These are phyloP conservation scores for Coemansia sp. DNA, from an alignment of 192 early-diverging fungal genomes.

Conservation along the genomic window DNA sequence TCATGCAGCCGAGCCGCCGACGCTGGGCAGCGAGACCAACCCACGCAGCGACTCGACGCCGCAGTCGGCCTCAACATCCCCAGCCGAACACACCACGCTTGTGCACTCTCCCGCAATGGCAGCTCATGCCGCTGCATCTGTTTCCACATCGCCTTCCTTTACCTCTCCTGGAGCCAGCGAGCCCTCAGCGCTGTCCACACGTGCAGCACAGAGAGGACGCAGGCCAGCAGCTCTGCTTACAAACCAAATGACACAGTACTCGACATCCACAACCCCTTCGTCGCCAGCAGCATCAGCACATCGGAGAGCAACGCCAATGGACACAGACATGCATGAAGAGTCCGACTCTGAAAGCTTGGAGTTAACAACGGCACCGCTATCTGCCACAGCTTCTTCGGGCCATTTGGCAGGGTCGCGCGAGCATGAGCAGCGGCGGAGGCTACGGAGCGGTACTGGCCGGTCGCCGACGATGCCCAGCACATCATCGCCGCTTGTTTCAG, in stretches of 20 bases:
- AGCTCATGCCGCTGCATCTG: slow-evolving; percentile 12
- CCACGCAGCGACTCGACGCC: slow-evolving; percentile 6
- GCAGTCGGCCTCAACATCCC: not conserved
- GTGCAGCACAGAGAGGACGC: slow-evolving; percentile 27
- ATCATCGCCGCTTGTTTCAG: slow-evolving; percentile 24
- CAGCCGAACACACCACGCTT: slow-evolving; percentile 7
- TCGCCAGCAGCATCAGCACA: slow-evolving; percentile 14
- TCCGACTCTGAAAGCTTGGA: slow-evolving; percentile 13
- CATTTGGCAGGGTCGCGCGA: not conserved
- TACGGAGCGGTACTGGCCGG: slow-evolving; percentile 34
- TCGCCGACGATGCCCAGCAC: slow-evolving; percentile 18
- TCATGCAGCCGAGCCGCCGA: not conserved
- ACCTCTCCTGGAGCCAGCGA: slow-evolving; percentile 14
- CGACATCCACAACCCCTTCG: slow-evolving; percentile 22
- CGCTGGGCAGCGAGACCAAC: not conserved
- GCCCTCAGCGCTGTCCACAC: slow-evolving; percentile 19
- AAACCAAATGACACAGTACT: slow-evolving; percentile 16
- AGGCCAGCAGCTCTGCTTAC: slow-evolving; percentile 31
- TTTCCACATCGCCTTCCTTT: slow-evolving; percentile 6
- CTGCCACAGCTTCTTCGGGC: not conserved
- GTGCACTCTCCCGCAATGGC: slow-evolving; percentile 12
- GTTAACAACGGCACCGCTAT: slow-evolving; percentile 10
- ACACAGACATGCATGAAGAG: slow-evolving; percentile 1
- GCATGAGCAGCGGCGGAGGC: slow-evolving; percentile 25
- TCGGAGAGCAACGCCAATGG: slow-evolving; percentile 5